Conservation (phyloP, 2,329 filamentous ascomycete genomes). For the Cladosporium oxysporum region DNA sequence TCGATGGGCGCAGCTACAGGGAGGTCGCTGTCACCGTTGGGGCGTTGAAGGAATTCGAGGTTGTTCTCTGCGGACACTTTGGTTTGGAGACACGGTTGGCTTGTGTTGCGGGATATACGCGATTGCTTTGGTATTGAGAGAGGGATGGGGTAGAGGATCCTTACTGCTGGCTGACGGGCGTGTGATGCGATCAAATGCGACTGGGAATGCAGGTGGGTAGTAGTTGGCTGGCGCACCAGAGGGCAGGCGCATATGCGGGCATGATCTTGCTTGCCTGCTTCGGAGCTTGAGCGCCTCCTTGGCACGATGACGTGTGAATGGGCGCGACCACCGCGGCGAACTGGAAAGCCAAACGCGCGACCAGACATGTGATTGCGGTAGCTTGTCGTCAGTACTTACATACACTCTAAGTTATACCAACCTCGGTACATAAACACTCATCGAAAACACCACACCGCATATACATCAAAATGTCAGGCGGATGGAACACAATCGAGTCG, state of each 20-base stretch:
- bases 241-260: constrained; percentile 6
- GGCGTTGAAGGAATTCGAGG: constrained; percentile 18
- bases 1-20: constrained; percentile 6
- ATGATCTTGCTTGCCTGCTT: constrained; percentile 6
- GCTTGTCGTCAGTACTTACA: not conserved
- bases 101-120: constrained; percentile 3
- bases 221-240: not conserved
- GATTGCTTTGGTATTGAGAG: not conserved
- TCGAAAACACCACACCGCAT: not conserved
- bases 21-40: constrained; percentile 13
- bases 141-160: constrained; percentile 16
- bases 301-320: constrained; percentile 16
- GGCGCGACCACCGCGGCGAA: constrained; percentile 9
- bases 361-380: constrained; percentile 2
- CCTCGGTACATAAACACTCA: not conserved
- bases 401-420: not conserved
- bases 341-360: constrained; percentile 11
- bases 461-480: constrained; percentile 51
- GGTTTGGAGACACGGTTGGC: constrained; percentile 2
- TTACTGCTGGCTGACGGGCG: constrained; percentile 19
- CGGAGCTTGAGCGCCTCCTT: not conserved
- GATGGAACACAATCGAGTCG: constrained; percentile 98
- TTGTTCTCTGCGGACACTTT: constrained; percentile 12
- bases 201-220: constrained; percentile 9
- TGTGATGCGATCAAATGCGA: constrained; percentile 13